Percentiles rank a stretch among this genome's conserved stretches.
phyloP scores from a whole-genome alignment of 2,329 filamentous ascomycete genomes.

The Pestalotiopsis sp. region DNA sequence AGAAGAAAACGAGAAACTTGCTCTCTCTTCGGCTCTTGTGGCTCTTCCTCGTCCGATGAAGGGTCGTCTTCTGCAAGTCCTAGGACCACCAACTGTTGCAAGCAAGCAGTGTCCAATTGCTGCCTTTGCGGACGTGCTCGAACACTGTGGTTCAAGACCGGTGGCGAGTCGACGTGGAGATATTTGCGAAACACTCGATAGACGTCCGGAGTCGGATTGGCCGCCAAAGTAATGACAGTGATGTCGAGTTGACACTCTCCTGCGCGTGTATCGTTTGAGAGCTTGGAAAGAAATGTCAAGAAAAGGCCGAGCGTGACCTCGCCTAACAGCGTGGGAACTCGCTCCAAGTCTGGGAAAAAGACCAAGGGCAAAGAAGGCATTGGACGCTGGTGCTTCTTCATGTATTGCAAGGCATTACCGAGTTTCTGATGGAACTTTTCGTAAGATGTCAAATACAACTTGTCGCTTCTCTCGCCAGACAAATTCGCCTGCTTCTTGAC shows the following conservation, averaged over 20 bases:
- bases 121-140: neutral
- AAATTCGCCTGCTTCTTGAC: neutral
- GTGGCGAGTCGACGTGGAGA: neutral
- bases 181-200: neutral
- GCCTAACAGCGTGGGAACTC: neutral
- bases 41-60: too few relatives aligned
- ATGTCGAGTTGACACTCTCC: neutral
- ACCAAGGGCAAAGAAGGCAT: neutral
- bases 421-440: neutral
- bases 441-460: neutral
- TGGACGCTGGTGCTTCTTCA: neutral
- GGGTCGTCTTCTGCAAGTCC: too few relatives aligned
- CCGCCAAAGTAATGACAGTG: neutral
- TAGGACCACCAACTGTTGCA: too few relatives aligned
- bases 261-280: too few relatives aligned
- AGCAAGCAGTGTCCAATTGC: too few relatives aligned
- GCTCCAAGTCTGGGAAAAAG: neutral
- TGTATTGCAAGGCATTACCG: neutral
- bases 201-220: neutral
- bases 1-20: too few relatives aligned
- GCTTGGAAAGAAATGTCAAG: neutral
- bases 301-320: neutral
- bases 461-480: too few relatives aligned
- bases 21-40: too few relatives aligned
- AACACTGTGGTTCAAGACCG: neutral